Base-by-base conservation (phyloP, 2,329 filamentous ascomycete species). In the Aureobasidium subglaciale region DNA sequence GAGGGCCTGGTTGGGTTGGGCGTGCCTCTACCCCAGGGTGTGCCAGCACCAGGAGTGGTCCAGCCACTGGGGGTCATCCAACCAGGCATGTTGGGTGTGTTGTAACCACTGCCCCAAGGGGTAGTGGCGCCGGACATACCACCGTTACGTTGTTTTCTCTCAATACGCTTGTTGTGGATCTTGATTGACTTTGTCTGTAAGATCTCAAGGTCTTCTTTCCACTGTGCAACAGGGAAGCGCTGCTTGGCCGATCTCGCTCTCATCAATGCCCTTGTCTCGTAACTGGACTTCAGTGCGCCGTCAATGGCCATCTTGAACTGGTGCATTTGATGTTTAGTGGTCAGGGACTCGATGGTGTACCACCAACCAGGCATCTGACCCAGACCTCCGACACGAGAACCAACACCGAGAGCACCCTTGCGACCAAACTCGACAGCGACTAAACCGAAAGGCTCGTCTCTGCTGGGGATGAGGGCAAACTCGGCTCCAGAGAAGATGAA, bases 281-380 rank as follows among this genome's bases (percentile, higher is more conserved):
- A 69, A 60, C 79, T 80, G 1, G 81, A 84, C 53, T 73, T 78
- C 54, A 86, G 66, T 1, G 83, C 84, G 50, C 76, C 76, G n/a
- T 79, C 71, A 59, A 86, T 85, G 11, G 83, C 81, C 60, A 76
- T 74, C 65, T 81, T 83, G 72, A 86, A 86, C 64, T 86, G 84
- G 42, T 80, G 78, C 54, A 86, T 72, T 40, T 85, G 69, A 70
- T 86, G 83, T 40, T 76, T 76, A 0, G 82, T 83, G 1, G 80
- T 80, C 5, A 77, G 82, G 0, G 81, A 84, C 65, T 86, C 84
- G 56, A 86, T 79, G 0, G 83, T 85, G 66, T 81, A 86, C 83
- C 83, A 86, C 79, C 83, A 86, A 22, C 84, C 84, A 18, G 84
- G 84, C 83, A 86, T 86, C 64, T 84, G 80, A n/a, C 83, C 82